Conservation (phyloP, 225 moss, liverwort and hornwort species). For the Rhytidiadelphus loreus region DNA sequence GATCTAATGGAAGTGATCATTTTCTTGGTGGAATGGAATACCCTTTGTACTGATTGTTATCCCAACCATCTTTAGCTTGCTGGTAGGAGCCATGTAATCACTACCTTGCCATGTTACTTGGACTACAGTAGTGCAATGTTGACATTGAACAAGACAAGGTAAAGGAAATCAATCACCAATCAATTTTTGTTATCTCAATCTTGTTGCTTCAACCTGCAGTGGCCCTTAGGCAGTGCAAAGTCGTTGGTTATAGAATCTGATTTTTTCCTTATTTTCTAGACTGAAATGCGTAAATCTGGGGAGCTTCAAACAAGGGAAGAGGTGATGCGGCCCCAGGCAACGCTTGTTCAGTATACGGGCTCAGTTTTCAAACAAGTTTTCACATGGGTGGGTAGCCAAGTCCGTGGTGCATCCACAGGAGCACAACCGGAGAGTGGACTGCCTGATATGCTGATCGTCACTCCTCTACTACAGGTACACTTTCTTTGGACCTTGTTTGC, state of each 20-base stretch:
- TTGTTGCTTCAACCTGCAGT: not conserved
- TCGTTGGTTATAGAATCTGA: not conserved
- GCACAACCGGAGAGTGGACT: conserved; percentile 12
- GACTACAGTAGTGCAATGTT: not conserved
- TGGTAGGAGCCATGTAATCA: not conserved
- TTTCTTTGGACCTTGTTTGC: not conserved
- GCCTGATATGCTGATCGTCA: conserved; percentile 56
- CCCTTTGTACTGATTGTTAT: not conserved
- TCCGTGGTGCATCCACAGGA: conserved; percentile 23
- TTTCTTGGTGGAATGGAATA: not conserved
- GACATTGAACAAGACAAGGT: not conserved
- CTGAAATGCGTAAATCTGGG: conserved; percentile 76
- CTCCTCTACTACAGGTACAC: conserved; percentile 57
- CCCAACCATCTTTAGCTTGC: not conserved
- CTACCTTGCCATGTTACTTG: not conserved
- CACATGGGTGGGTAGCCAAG: conserved; percentile 60
- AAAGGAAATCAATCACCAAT: not conserved
- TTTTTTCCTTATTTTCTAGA: conserved; percentile 7
- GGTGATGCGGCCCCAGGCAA: conserved; percentile 43
- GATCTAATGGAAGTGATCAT: not conserved
- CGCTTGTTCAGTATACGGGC: conserved; percentile 50
- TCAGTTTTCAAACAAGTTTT: conserved; percentile 47
- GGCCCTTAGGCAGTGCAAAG: not conserved
- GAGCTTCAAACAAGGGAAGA: conserved; percentile 74
- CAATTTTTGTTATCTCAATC: not conserved